Base-by-base conservation (phyloP, 345 rosid genomes). In the Triadica sebifera region DNA sequence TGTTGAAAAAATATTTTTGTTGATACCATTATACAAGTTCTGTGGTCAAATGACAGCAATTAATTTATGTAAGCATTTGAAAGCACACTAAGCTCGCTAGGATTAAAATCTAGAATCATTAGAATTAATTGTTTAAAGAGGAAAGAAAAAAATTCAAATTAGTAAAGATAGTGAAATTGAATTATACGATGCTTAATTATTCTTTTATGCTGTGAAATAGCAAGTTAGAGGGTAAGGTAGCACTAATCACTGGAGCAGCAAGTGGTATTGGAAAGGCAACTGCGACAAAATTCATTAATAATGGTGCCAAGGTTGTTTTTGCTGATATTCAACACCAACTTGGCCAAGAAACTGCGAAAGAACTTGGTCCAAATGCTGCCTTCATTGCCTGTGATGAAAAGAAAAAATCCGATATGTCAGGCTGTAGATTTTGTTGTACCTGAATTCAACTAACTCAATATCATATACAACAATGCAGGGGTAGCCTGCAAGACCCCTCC, bases 401-500 rank as follows among this genome's bases (percentile, higher is more conserved):
- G 20, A 87, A 86, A 74, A 96, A 94, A 84, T 82, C 89, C 25
- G 95, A 94, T 52, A 39, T 90, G 37, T 84, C 86, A 82, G n/a
- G 95, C 93, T 0, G 91, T 90, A 34, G 90, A 90, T 74, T 90
- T 86, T 24, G 38, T 97, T 25, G 73, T 92, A 60, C 83, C 90
- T 5, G 75, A 53, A 49, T 76, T 84, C 75, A 65, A 74, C 64
- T 79, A 82, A 65, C 90, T 94, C 4, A 92, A 90, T 65, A 87
- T 92, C 73, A 89, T 92, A 97, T 89, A 83, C 87, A 88, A 85
- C 86, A 94, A 94, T 52, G 95, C 97, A 0, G 98, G 98, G 50
- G 74, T 89, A 0, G 83, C 95, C 17, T 87, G 98, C 88, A 68
- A 68, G 38, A 84, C 89, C 41, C 82, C 91, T 11, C 85, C 78